These are phyloP conservation scores for Geotrichum ghanense DNA, from an alignment of 805 yeast species.

Conservation along the genomic window DNA sequence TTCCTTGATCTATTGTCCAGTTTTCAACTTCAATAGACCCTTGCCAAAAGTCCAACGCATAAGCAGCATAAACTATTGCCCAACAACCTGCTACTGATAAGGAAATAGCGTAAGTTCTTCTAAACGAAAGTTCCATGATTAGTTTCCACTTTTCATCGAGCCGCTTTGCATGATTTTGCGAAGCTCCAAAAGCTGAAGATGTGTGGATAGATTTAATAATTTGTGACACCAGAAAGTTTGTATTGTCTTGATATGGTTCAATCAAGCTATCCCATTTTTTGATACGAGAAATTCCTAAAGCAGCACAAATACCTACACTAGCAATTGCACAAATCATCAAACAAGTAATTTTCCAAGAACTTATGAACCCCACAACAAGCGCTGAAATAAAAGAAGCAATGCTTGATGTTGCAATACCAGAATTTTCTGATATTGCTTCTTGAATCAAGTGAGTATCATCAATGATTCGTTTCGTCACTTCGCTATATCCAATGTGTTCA, in stretches of 20 bases:
- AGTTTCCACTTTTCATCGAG: conserved; percentile 15
- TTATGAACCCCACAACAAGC: conserved; percentile 13
- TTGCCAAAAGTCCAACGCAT: conserved; percentile 23
- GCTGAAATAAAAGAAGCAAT: conserved; percentile 17
- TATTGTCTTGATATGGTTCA: conserved; percentile 3
- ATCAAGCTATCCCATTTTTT: conserved; percentile 1
- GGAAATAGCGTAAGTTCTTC: conserved; percentile 6
- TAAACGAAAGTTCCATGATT: conserved; percentile 14
- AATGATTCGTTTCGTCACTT: conserved; percentile 19
- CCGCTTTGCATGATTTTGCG: conserved; percentile 14
- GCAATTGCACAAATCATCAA: conserved; percentile 11
- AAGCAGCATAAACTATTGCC: conserved; percentile 15
- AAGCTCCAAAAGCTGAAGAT: conserved; percentile 18
- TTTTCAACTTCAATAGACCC: conserved; percentile 19
- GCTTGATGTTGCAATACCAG: conserved; percentile 15
- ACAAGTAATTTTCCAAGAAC: conserved; percentile 13
- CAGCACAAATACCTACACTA: conserved; percentile 13
- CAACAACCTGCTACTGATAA: conserved; percentile 15
- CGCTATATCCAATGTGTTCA: conserved; percentile 20
- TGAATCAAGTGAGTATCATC: conserved; percentile 18
- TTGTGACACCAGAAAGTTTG: conserved; percentile 18
- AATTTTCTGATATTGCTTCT: conserved; percentile 22
- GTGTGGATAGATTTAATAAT: conserved; percentile 17
- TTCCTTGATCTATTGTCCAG: conserved; percentile 10
- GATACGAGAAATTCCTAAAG: conserved; percentile 8